Base-by-base conservation (phyloP, 2,329 filamentous ascomycete species). In the Calonectria honghensis region DNA sequence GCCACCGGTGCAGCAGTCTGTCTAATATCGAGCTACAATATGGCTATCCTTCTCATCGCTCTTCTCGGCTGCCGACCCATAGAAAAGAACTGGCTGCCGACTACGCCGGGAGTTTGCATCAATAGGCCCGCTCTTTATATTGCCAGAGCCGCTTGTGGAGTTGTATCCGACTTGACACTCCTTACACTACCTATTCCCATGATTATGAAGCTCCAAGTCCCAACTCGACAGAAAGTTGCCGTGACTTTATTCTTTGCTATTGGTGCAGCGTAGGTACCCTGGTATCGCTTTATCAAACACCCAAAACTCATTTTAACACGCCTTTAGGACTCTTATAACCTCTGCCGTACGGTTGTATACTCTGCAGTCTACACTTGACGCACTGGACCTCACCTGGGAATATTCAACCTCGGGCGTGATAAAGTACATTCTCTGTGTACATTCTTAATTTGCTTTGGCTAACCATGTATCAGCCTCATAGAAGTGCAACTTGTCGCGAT, bases 91-190 rank as follows among this genome's bases (percentile, higher is more conserved):
- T 86, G 82, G 79, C 79, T 85, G 24, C 31, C 52, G 3, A 65
- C 69, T 5, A 71, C 78, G 39, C 68, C 79, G 29, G 78, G 86
- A 70, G 80, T 51, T 29, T 90, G 88, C 75, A 83, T 90, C 64
- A 80, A 87, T 63, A 85, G 86, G 32, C 84, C 87, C 13, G 80
- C 85, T 1, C 85, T 89, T 48, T 89, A 89, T 78, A 84, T 89
- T 27, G 82, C 85, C 45, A 88, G 87, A 50, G 87, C 88, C 0
- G 85, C 83, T 3, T 80, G 87, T 11, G 88, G 88, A 73, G 86
- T 88, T 54, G 67, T 85, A 20, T 88, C 87, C 4, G 87, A 89
- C 77, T 59, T 89, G 6, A 74, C 88, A 29, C 84, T 88, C 18
- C 86, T 87, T 61, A 75, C 83, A 1, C 78, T 89, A 7, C 88